These are phyloP conservation scores for Niebla homalea DNA, from an alignment of 495 filamentous ascomycete genomes.

Conservation along the genomic window DNA sequence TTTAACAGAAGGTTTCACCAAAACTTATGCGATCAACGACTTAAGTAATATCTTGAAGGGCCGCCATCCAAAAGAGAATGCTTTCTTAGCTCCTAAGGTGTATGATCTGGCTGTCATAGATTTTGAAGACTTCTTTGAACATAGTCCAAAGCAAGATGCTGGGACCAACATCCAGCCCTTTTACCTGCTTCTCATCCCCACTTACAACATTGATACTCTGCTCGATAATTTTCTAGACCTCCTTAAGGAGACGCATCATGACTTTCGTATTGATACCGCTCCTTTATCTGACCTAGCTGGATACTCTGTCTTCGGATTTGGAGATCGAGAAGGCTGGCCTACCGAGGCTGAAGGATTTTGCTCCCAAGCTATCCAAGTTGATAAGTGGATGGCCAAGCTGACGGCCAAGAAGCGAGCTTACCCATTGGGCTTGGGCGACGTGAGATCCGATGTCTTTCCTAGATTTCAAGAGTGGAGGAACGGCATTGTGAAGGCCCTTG, in stretches of 20 bases:
- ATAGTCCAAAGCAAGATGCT: constrained; percentile 36
- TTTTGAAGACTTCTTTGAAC: constrained; percentile 82
- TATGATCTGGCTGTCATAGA: constrained; percentile 74
- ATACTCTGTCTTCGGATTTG: constrained; percentile 88
- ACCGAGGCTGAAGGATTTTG: constrained; percentile 84
- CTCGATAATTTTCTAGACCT: constrained; percentile 71
- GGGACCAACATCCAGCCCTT: constrained; percentile 45
- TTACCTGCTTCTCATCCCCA: constrained; percentile 72
- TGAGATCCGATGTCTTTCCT: constrained; percentile 53
- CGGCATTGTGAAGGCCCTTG: constrained; percentile 59
- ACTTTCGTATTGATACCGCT: constrained; percentile 88
- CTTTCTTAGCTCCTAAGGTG: constrained; percentile 46
- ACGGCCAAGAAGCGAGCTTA: constrained; percentile 69
- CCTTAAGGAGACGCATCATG: constrained; percentile 80
- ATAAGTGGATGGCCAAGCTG: constrained; percentile 91
- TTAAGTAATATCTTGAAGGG: constrained; percentile 20
- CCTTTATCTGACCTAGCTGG: constrained; percentile 63
- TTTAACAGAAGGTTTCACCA: constrained; percentile 58
- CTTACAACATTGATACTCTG: constrained; percentile 85
- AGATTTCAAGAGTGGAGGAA: constrained; percentile 61
- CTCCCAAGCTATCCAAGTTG: constrained; percentile 73
- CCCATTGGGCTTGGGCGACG: constrained; percentile 77
- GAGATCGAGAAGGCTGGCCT: constrained; percentile 82
- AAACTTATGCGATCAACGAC: constrained; percentile 48
- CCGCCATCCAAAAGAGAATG: constrained; percentile 14